Evolutionary conservation across 257 asterid genomes (phyloP), one percentile per base, ranked within the genome.

Genomic region (Leptodermis oblonga): DNA sequence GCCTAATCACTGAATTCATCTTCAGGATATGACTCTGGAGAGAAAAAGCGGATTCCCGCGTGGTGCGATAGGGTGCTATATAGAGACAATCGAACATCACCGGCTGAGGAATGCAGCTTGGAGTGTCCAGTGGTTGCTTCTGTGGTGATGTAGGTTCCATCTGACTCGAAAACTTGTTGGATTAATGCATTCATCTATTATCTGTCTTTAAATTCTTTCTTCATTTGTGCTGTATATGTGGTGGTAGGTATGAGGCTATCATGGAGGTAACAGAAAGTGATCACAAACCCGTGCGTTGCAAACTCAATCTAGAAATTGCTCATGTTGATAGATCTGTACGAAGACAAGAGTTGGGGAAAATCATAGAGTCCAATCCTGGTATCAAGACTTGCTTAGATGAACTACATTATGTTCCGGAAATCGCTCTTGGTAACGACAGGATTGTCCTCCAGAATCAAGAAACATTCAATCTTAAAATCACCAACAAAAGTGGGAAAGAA

Each of bases 221-320:
- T 48, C 30, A 37, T 51, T 67, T 60, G 30, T 6, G 26, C 30
- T 59, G 52, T 59, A 49, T 7, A n/a, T n/a, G n/a, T n/a, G 14
- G n/a, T 48, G 7, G 12, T 70, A 94, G 99, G 84, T 91, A 94
- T 5, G 98, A 89, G 67, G 99, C 96, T 33, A 82, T 92, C 56
- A 94, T 91, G 99, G 96, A 91, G 66, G 98, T 94, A 34, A 88
- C 82, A 4, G 99, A 94, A 67, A 94, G 98, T 64, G 99, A 94
- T 81, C 99, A 94, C 67, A 94, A 94, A 59, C 99, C 97, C 0
- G 96, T 94, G 22, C 80, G 99, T 15, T 94, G 99, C 89, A 94
- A 87, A 68, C 72, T 94, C 73, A 76, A 85, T 37, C 72, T 91
- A 33, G 98, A 89, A 68, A 90, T 94, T 66, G 86, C 98, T 28